phyloP scores from a whole-genome alignment of 306 rosid species.

The Lablab purpureus region DNA sequence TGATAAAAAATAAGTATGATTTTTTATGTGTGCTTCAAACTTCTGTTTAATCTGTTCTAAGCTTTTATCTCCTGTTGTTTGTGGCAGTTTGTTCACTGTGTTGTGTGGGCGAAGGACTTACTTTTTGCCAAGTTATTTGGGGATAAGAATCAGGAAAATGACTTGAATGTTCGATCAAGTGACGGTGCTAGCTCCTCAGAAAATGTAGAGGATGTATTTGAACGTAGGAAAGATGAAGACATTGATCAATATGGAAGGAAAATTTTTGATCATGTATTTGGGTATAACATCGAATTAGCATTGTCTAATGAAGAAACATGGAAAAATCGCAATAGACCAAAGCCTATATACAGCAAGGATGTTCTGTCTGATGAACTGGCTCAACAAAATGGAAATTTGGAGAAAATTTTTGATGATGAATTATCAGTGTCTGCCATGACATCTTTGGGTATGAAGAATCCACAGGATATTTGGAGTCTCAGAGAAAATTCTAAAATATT shows the following conservation, averaged over 20 bases:
- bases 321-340: conserved; percentile 93
- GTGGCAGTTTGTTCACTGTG: conserved; percentile 93
- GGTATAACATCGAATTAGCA: conserved; percentile 91
- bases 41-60: conserved; percentile 22
- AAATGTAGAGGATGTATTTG: conserved; percentile 80
- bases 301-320: conserved; percentile 94
- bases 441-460: conserved; percentile 93
- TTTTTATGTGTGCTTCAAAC: conserved; percentile 3
- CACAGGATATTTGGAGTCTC: conserved; percentile 98
- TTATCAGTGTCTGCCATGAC: conserved; percentile 83
- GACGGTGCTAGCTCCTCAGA: conserved; percentile 87
- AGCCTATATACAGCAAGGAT: conserved; percentile 82
- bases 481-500: conserved; percentile 80
- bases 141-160: conserved; percentile 90
- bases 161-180: conserved; percentile 86
- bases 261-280: conserved; percentile 96
- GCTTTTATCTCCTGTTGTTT: conserved; percentile 23
- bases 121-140: conserved; percentile 94
- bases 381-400: conserved; percentile 78
- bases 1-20: conserved; percentile 2
- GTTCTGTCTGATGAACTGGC: conserved; percentile 62
- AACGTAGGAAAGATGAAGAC: conserved; percentile 78
- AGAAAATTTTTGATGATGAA: conserved; percentile 54
- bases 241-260: conserved; percentile 87
- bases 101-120: conserved; percentile 98